Evolutionary conservation across 345 rosid genomes (phyloP), one percentile per base, ranked within the genome.

Genomic region (Salix caprea): DNA sequence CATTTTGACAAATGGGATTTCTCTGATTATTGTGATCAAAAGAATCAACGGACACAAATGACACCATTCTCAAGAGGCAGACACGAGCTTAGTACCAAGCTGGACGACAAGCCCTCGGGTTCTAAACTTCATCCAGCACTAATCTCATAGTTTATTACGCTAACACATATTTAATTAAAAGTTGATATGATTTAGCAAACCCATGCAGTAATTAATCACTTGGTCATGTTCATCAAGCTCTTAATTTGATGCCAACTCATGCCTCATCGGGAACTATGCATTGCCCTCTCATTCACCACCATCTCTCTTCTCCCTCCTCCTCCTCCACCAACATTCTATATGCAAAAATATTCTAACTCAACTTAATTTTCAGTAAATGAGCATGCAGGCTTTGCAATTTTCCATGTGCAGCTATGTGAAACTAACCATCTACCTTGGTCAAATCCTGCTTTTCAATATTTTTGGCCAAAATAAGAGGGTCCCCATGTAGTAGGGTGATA

Each of bases 161-260:
- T 26, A 6, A 28, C 4, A 70, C 11, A 65, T 66, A 28, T 28
- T 46, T 16, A 34, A 62, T 64, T 64, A 64, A 80, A 77, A 75
- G 42, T 40, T 32, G 68, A 39, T 34, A 58, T 23, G 77, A 23
- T 81, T 86, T 72, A 75, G 80, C 32, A 76, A 37, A 69, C 76
- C 89, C 16, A 78, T 73, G 84, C 81, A 71, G 39, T 68, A 79
- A 71, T 76, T 68, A 79, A 71, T 76, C 87, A 78, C 84, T 71
- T 78, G 85, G 28, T 76, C 82, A 80, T 76, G 84, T 80, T 82
- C 71, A 65, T 52, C 54, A n/a, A 73, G 71, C 89, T 77, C 82
- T 82, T 79, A 61, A 75, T 83, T 83, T 75, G 14, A 84, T 79
- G 86, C 80, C 69, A 36, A 78, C 74, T 69, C 58, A 67, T 83